phyloP scores from a whole-genome alignment of 2,329 filamentous ascomycete genomes.

The Colletotrichum karsti region DNA sequence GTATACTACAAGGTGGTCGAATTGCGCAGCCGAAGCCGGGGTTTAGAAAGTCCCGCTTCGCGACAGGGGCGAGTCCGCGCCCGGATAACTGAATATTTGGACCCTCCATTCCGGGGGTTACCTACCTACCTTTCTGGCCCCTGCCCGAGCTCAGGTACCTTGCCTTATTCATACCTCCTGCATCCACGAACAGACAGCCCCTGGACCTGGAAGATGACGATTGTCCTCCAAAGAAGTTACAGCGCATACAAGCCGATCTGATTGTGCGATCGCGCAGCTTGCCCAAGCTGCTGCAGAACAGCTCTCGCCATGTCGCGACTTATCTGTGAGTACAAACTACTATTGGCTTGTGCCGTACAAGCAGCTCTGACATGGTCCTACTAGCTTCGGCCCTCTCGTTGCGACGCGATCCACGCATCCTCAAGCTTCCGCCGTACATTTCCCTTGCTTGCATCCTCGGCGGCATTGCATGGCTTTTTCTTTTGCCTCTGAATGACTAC shows the following conservation, averaged over 20 bases:
- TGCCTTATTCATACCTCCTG: neutral
- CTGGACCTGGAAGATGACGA: constrained; percentile 20
- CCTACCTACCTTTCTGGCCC: neutral
- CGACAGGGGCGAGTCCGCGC: neutral
- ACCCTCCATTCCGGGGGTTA: neutral
- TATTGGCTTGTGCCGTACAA: neutral
- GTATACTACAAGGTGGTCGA: neutral
- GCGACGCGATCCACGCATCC: constrained; percentile 81
- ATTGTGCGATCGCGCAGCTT: constrained; percentile 14
- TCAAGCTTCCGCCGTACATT: constrained; percentile 87
- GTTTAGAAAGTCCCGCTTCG: neutral
- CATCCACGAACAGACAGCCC: neutral
- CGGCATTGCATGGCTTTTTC: constrained; percentile 87
- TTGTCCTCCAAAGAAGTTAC: neutral
- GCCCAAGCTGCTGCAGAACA: constrained; percentile 4
- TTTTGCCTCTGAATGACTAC: constrained; percentile 90
- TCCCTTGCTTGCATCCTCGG: constrained; percentile 86
- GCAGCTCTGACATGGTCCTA: constrained; percentile 16
- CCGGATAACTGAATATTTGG: constrained; percentile 26
- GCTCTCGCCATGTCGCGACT: constrained; percentile 58
- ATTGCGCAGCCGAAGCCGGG: neutral
- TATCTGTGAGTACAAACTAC: constrained; percentile 52
- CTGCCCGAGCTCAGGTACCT: neutral
- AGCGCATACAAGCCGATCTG: constrained; percentile 9
- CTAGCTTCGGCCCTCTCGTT: constrained; percentile 73